Conservation (phyloP, 805 yeast species). For the Scheffersomyces amazonensis region DNA sequence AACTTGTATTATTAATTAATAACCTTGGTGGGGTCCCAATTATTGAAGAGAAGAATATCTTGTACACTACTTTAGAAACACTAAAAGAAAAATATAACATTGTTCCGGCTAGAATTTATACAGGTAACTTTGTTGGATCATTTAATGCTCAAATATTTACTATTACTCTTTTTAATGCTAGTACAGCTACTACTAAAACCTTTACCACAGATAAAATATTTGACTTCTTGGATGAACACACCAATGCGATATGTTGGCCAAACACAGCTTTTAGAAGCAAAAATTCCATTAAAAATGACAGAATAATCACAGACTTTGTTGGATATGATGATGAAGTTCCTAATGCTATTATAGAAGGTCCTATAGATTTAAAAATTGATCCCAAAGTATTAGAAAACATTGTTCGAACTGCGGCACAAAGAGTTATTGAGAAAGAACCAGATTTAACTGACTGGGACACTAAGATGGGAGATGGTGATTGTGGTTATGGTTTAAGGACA, state of each 20-base stretch:
- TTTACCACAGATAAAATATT: constrained; percentile 19
- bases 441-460: constrained; percentile 40
- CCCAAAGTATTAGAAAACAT: constrained; percentile 13
- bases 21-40: constrained; percentile 37
- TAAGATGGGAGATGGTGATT: constrained; percentile 43
- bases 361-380: constrained; percentile 12
- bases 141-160: constrained; percentile 37
- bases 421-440: constrained; percentile 29
- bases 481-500: constrained; percentile 35
- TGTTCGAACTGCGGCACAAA: constrained; percentile 21
- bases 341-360: constrained; percentile 8
- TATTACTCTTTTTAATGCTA: constrained; percentile 30
- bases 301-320: constrained; percentile 23
- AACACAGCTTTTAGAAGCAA: constrained; percentile 10
- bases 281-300: constrained; percentile 14
- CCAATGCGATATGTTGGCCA: constrained; percentile 30
- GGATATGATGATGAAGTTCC: constrained; percentile 18
- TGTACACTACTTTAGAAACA: constrained; percentile 18
- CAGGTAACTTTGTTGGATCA: constrained; percentile 32
- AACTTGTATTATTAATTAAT: constrained; percentile 27
- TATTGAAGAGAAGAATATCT: constrained; percentile 26
- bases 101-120: constrained; percentile 24
- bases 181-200: constrained; percentile 19
- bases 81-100: constrained; percentile 22
- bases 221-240: constrained; percentile 27